Conservation (phyloP, 495 filamentous ascomycete genomes). For the Penicillium herquei region DNA sequence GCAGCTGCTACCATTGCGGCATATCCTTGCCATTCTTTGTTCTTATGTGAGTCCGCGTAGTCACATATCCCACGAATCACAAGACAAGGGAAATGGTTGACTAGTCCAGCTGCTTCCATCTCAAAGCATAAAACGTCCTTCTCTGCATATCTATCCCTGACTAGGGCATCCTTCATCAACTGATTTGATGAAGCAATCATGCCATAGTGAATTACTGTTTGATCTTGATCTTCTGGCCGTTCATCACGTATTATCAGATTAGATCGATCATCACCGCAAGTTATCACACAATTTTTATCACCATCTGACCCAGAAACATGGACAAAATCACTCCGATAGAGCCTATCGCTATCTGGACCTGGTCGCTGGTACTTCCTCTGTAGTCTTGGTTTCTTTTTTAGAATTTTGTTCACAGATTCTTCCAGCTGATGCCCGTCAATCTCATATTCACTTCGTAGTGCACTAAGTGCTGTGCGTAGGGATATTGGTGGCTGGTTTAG, state of each 20-base stretch:
- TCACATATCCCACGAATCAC: constrained; percentile 39
- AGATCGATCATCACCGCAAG: not conserved
- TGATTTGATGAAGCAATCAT: constrained; percentile 21
- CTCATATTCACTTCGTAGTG: not conserved
- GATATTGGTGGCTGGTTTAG: not conserved
- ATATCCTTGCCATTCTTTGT: constrained; percentile 34
- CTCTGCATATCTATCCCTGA: constrained; percentile 10
- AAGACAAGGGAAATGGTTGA: constrained; percentile 31
- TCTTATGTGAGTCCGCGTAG: constrained; percentile 40
- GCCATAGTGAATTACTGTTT: constrained; percentile 19
- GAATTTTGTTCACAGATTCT: not conserved
- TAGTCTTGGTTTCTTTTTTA: not conserved
- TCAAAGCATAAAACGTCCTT: constrained; percentile 15
- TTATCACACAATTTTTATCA: not conserved
- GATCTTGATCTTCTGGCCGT: not conserved
- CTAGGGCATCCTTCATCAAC: constrained; percentile 16
- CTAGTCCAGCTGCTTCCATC: constrained; percentile 40
- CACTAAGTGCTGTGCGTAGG: not conserved
- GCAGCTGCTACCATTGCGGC: constrained; percentile 32
- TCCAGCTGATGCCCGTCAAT: not conserved
- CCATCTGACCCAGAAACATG: not conserved
- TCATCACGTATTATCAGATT: not conserved
- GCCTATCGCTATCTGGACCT: not conserved
- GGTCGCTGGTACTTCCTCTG: not conserved
- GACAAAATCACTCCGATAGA: not conserved